Conservation (phyloP, 306 rosid species). For the Quercus cerris region DNA sequence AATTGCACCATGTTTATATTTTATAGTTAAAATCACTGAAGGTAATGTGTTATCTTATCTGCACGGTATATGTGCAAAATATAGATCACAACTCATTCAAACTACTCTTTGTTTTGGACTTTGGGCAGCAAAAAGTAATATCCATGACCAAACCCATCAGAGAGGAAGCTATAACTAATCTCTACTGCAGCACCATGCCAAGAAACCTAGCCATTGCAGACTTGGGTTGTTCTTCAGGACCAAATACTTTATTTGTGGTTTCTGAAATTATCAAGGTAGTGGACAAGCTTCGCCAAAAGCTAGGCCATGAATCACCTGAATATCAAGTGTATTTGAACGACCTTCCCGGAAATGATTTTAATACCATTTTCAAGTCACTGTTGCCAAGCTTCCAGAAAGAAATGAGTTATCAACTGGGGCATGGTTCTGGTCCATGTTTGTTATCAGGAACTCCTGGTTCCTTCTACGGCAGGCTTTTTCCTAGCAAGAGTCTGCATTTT, state of each 20-base stretch:
- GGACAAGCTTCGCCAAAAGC: conserved; percentile 26
- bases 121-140: conserved; percentile 36
- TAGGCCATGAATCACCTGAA: conserved; percentile 28
- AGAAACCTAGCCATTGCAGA: conserved; percentile 39
- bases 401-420: conserved; percentile 20
- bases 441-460: conserved; percentile 52
- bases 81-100: too few species aligned
- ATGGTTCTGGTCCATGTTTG: conserved; percentile 27
- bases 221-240: conserved; percentile 58
- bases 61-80: too few species aligned
- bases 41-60: too few species aligned
- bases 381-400: conserved; percentile 29
- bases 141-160: conserved; percentile 30
- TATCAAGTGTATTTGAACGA: conserved; percentile 41
- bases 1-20: too few species aligned
- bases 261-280: conserved; percentile 30
- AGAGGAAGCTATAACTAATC: conserved; percentile 39
- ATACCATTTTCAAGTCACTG: conserved; percentile 38
- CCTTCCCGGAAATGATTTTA: conserved; percentile 54
- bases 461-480: conserved; percentile 53
- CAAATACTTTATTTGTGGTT: conserved; percentile 43
- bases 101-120: too few species aligned
- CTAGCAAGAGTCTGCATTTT: conserved; percentile 39
- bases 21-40: too few species aligned
- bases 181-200: conserved; percentile 11